phyloP scores from a whole-genome alignment of 495 filamentous ascomycete genomes.

The Astrothelium macrocarpum region DNA sequence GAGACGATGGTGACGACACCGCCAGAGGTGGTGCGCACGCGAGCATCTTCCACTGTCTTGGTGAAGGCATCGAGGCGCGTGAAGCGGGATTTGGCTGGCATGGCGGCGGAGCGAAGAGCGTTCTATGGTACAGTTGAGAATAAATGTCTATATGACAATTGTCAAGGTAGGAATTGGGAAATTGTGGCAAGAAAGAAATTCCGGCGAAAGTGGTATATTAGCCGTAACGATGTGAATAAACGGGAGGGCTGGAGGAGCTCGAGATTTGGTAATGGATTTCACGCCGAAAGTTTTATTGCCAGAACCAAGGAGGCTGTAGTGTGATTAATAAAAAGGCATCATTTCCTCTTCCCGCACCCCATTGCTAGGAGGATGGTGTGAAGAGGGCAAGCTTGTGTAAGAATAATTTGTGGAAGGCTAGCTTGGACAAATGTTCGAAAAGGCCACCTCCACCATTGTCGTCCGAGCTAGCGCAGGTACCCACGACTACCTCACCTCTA shows the following conservation, averaged over 20 bases:
- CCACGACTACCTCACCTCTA: not conserved
- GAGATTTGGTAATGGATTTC: not conserved
- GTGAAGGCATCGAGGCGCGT: slow-evolving; percentile 96
- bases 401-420: not conserved
- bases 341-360: not conserved
- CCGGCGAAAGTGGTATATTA: not conserved
- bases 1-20: slow-evolving; percentile 90
- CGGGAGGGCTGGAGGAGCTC: not conserved
- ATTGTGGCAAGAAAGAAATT: not conserved
- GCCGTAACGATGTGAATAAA: not conserved
- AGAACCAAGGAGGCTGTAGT: no score
- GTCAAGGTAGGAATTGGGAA: not conserved
- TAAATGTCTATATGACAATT: not conserved
- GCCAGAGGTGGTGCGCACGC: slow-evolving; percentile 92
- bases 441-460: not conserved
- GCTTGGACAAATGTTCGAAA: not conserved
- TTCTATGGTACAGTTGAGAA: not conserved
- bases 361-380: not conserved
- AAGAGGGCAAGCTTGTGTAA: not conserved
- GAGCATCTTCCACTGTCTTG: slow-evolving; percentile 96
- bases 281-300: no score
- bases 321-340: not conserved
- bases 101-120: slow-evolving; percentile 24
- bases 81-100: slow-evolving; percentile 72
- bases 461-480: not conserved